Evolutionary conservation across 306 rosid genomes (phyloP), one percentile per base, ranked within the genome.

Genomic region (Elaeagnus macrophylla): DNA sequence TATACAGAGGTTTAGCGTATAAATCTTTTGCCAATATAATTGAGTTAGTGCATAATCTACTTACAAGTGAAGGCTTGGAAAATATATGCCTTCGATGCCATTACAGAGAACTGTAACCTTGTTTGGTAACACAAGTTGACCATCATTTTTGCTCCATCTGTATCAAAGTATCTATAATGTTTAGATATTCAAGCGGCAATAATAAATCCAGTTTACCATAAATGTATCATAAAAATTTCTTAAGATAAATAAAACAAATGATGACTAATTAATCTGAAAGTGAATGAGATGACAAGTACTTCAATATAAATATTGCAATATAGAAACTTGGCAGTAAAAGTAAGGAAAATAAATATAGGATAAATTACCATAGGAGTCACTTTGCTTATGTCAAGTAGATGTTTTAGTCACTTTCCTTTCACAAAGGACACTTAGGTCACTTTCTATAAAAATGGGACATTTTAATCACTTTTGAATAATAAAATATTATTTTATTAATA

Each of bases 41-140:
- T 47, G 37, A 48, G 40, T 10, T 12, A 51, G 19, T 17, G 38
- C 44, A 13, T 25, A 13, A 51, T 18, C 39, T 51, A 68, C 99
- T 88, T 84, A 93, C 99, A 67, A 70, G 81, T 93, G 99, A 71
- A 93, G 96, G 77, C 96, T 88, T 48, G 99, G 93, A 84, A 87
- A 88, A 72, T 93, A 93, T 75, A 73, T 53, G 78, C 99, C 99
- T 77, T 93, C 86, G 68, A 93, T 81, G 39, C 84, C 81, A 60
- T 93, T 88, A 87, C 96, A 88, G 71, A 93, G 78, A 71, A 93
- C 99, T 39, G 81, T 77, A 72, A 93, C 99, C 67, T 85, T 88
- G 79, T 75, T 81, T 47, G 94, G 83, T 61, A 77, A 78, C 72
- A 75, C 71, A 54, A 72, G 59, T 60, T 77, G 87, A 48, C 74